Conservation (phyloP, 768 basidiomycete genomes). For the Leccinum arenicola region DNA sequence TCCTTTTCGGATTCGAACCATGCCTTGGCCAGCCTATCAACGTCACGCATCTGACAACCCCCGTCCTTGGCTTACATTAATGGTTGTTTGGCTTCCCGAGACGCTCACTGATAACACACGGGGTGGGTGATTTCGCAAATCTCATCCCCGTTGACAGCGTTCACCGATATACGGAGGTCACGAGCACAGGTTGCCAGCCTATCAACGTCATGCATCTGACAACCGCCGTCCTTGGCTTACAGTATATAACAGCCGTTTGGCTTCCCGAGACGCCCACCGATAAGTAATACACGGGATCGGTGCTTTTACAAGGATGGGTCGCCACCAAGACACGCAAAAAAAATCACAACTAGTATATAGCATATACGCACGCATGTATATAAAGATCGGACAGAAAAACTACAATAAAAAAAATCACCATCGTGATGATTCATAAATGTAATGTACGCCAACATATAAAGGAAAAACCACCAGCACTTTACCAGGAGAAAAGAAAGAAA, state of each 20-base stretch:
- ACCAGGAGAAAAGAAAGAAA: constrained; percentile 1
- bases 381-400: background rate
- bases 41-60: constrained; percentile 4
- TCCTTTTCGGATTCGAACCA: background rate
- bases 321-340: background rate
- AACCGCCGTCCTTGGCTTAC: no score
- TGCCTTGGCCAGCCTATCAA: background rate
- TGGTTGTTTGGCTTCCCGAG: background rate
- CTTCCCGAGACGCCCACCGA: no score
- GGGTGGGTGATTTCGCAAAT: background rate
- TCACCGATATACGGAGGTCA: background rate
- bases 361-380: constrained; percentile 15
- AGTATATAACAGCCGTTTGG: no score
- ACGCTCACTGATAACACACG: background rate
- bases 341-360: background rate
- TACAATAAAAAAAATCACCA: background rate
- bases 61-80: background rate
- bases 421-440: background rate
- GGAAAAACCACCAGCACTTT: background rate
- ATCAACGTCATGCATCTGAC: no score
- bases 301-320: no score
- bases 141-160: background rate
- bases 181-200: background rate
- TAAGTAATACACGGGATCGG: no score
- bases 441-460: no score